Evolutionary conservation across 148 eudicot species (phyloP).

Genomic region (Dianthus caryophyllus): DNA sequence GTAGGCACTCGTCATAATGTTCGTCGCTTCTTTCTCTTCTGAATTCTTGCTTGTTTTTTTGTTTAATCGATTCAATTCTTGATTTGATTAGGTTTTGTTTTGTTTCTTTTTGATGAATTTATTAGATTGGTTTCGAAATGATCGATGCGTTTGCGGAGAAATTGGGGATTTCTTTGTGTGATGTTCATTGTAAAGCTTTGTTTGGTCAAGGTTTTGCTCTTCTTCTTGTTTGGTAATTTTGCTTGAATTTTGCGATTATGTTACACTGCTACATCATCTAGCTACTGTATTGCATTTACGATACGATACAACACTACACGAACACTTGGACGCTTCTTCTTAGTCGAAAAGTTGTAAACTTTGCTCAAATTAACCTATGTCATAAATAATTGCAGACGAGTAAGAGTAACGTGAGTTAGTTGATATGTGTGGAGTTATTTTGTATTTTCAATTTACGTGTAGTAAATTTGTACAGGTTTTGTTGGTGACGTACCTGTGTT

Average conservation of each 20-base stretch:
- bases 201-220: slow-evolving; percentile 70
- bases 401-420: too few species aligned
- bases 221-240: background rate
- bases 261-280: too few species aligned
- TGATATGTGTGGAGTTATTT: too few species aligned
- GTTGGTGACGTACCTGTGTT: slow-evolving; percentile 61
- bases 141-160: slow-evolving; percentile 69
- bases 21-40: background rate
- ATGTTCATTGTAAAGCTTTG: slow-evolving; percentile 73
- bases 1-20: slow-evolving; percentile 87
- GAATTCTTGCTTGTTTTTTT: background rate
- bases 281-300: too few species aligned
- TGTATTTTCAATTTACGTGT: background rate
- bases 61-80: background rate
- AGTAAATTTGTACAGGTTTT: slow-evolving; percentile 38
- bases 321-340: too few species aligned
- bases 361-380: too few species aligned
- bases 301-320: too few species aligned
- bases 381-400: too few species aligned
- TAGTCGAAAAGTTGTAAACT: too few species aligned
- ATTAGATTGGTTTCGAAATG: slow-evolving; percentile 28
- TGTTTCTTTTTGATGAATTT: background rate
- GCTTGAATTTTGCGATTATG: too few species aligned
- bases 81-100: background rate
- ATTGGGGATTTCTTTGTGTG: slow-evolving; percentile 52